phyloP scores from a whole-genome alignment of 805 yeast species.

The Jamesozyma piceae region DNA sequence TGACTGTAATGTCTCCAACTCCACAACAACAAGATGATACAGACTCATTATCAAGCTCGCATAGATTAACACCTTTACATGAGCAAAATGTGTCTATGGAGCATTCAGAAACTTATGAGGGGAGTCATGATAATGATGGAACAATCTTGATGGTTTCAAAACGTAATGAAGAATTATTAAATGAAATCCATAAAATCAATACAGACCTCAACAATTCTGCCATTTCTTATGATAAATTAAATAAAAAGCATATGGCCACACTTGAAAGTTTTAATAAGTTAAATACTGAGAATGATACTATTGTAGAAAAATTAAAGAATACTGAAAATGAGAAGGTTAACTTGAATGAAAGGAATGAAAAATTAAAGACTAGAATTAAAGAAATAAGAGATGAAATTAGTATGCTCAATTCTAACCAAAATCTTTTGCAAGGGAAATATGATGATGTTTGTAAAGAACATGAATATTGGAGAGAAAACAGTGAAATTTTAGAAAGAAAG shows the following conservation, averaged over 20 bases:
- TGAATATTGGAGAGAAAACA: conserved; percentile 5
- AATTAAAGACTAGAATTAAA: conserved; percentile 12
- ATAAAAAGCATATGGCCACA: conserved; percentile 7
- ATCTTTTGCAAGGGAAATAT: conserved; percentile 21
- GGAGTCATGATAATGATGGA: conserved; percentile 7
- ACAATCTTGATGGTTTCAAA: conserved; percentile 8
- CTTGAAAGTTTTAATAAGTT: conserved; percentile 6
- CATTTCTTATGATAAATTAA: conserved; percentile 9
- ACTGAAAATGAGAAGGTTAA: conserved; percentile 8
- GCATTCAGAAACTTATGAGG: neutral
- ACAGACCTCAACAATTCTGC: conserved; percentile 13
- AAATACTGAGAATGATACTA: conserved; percentile 7
- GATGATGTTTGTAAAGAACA: conserved; percentile 14
- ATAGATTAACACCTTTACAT: conserved; percentile 19
- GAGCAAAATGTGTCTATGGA: neutral
- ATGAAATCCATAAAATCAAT: conserved; percentile 15
- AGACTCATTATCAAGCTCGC: conserved; percentile 5
- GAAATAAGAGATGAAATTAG: conserved; percentile 22
- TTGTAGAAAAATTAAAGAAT: conserved; percentile 3
- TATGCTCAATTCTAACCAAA: conserved; percentile 24
- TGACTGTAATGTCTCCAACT: conserved; percentile 8
- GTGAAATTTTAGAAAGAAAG: neutral
- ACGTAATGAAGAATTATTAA: conserved; percentile 18
- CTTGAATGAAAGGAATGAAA: conserved; percentile 8
- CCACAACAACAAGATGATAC: neutral